phyloP scores from a whole-genome alignment of 257 asterid genomes.

The Henckelia pumila region DNA sequence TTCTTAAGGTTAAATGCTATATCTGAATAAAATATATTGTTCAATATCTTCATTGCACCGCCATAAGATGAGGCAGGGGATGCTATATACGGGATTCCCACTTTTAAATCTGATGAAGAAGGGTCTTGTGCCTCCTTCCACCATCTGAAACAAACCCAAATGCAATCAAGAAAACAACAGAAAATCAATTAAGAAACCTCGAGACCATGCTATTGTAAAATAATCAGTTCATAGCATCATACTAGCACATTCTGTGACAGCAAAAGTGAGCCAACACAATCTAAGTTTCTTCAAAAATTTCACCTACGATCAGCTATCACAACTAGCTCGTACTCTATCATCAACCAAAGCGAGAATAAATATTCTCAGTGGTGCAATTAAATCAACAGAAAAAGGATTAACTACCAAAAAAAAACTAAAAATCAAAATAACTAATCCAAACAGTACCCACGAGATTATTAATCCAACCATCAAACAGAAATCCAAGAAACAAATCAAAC shows the following conservation, averaged over 20 bases:
- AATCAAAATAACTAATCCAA: constrained; percentile 11
- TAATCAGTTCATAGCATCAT: background rate
- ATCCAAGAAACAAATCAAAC: constrained; percentile 16
- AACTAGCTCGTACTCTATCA: constrained; percentile 22
- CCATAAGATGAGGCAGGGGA: constrained; percentile 63
- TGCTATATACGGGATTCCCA: constrained; percentile 63
- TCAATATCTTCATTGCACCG: constrained; percentile 82
- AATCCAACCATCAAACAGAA: constrained; percentile 21
- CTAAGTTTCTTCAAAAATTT: constrained; percentile 11
- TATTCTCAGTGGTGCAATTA: constrained; percentile 15
- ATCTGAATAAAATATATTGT: constrained; percentile 79
- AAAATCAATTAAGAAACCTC: background rate
- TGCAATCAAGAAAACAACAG: constrained; percentile 23
- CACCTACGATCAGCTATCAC: constrained; percentile 2
- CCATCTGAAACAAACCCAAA: constrained; percentile 58
- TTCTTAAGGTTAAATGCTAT: constrained; percentile 69
- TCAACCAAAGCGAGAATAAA: constrained; percentile 8
- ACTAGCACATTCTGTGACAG: constrained; percentile 4
- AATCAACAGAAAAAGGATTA: constrained; percentile 5
- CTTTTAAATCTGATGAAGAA: constrained; percentile 43
- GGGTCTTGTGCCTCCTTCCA: constrained; percentile 93
- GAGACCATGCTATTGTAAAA: background rate
- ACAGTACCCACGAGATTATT: constrained; percentile 18
- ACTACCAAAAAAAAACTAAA: constrained; percentile 4
- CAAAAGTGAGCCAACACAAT: constrained; percentile 4